A percentile compares a stretch with the other conserved stretches of the same genome.
phyloP scores from a whole-genome alignment of 1,284 basidiomycete species.

The Xerocomus minutiporus region DNA sequence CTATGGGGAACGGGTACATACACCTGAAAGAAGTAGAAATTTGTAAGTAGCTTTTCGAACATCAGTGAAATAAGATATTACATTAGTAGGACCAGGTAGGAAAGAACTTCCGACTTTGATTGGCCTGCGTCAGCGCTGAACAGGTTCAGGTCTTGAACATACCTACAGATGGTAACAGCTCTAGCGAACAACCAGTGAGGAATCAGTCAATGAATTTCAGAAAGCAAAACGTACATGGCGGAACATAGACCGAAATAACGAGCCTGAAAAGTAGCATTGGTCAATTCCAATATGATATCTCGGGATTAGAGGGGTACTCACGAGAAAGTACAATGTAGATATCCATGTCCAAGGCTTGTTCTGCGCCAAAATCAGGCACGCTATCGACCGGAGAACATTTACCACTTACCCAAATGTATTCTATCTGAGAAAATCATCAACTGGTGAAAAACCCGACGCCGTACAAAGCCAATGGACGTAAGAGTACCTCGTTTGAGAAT shows the following conservation, averaged over 20 bases:
- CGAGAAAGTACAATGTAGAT: background rate
- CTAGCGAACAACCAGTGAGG: background rate
- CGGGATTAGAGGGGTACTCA: too few relatives aligned
- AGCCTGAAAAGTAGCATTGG: background rate
- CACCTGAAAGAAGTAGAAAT: background rate
- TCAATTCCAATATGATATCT: background rate
- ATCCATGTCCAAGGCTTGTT: background rate
- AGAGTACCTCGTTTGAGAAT: too few relatives aligned
- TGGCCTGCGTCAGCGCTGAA: background rate
- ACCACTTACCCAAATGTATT: too few relatives aligned
- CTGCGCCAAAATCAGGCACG: background rate
- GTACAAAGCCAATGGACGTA: too few relatives aligned
- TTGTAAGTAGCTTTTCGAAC: background rate
- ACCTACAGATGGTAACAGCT: background rate
- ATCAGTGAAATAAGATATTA: background rate
- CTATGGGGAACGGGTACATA: too few relatives aligned
- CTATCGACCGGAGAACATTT: too few relatives aligned
- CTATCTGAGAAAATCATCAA: too few relatives aligned
- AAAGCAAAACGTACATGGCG: background rate
- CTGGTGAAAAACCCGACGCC: too few relatives aligned
- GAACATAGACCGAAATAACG: background rate
- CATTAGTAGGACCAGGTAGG: background rate
- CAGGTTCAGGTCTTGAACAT: background rate
- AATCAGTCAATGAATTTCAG: background rate
- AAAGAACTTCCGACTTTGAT: background rate